phyloP scores from a whole-genome alignment of 306 rosid genomes.

The Vicia sativa region DNA sequence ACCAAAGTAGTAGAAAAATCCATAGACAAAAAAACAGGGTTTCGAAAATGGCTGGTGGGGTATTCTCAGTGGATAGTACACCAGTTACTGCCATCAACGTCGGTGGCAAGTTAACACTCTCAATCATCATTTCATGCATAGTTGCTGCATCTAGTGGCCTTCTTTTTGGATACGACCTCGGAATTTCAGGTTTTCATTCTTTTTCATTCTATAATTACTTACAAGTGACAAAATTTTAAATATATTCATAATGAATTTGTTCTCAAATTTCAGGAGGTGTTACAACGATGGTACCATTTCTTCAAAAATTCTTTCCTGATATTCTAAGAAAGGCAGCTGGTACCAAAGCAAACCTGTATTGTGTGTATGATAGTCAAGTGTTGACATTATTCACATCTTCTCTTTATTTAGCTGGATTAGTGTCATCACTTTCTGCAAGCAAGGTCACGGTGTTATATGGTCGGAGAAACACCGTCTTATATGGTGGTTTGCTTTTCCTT shows the following conservation, averaged over 20 bases:
- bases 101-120: conserved; percentile 36
- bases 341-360: conserved; percentile 50
- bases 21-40: background rate
- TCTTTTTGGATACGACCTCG: background rate
- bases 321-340: conserved; percentile 47
- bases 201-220: too few relatives aligned
- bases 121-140: background rate
- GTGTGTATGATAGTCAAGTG: conserved; percentile 62
- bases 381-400: conserved; percentile 74
- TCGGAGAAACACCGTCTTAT: background rate
- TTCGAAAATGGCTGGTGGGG: conserved; percentile 61
- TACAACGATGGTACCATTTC: conserved; percentile 66
- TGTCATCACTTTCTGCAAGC: conserved; percentile 57
- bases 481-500: background rate
- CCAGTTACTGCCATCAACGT: conserved; percentile 19
- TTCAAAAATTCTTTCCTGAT: conserved; percentile 57
- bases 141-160: background rate
- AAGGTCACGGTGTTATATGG: conserved; percentile 37
- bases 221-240: too few relatives aligned
- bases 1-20: background rate
- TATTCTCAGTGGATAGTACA: conserved; percentile 42
- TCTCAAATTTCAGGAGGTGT: conserved; percentile 53
- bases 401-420: conserved; percentile 59
- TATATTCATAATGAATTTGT: too few relatives aligned
- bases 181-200: background rate